Base-by-base conservation (phyloP, 2,329 filamentous ascomycete species). In the Fusarium sp. region DNA sequence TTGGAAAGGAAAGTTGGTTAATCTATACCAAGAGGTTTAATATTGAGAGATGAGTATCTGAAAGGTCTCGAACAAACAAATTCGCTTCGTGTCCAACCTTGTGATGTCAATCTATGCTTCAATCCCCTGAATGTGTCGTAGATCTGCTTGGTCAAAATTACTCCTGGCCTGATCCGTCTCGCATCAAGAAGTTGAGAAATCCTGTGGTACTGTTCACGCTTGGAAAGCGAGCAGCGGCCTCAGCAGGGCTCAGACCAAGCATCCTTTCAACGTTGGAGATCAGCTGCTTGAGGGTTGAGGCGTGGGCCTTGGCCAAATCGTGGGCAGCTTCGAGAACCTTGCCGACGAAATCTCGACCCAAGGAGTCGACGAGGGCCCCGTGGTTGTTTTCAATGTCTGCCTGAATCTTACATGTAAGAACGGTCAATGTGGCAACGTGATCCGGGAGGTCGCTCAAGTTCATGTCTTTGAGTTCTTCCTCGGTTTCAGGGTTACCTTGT, bases 1-100 rank as follows among this genome's bases (percentile, higher is more conserved):
- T 75, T 70, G 69, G 27, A 33, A 54, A 54, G 47, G 50, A n/a
- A 31, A 20, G 4, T 31, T 54, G 50, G 18, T 54, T n/a, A 29
- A 33, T 54, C 11, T 54, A 33, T 14, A 31, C 27, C 11, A 31
- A 54, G 27, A 54, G 27, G 50, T 20, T 20, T 33, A 31, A 54
- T 54, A 8, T 31, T 33, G 18, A 20, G 10, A 54, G 33, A 31
- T 54, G 10, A 54, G 5, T 33, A 54, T 54, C 27, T 50, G 27
- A 52, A 52, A 18, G 16, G 47, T 52, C 25, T 52, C 9, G 25
- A 52, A 29, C 18, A 29, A 29, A 7, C 16, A 11, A 52, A 29
- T 10, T 6, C 11, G 16, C 3, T 52, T n/a, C 11, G 25, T 27
- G 9, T 27, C 40, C 20, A 45, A 25, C 22, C n/a, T 47, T 50